Base-by-base conservation (phyloP, 108 stramenopile species). In the Pseudonitzschia multiseries region DNA sequence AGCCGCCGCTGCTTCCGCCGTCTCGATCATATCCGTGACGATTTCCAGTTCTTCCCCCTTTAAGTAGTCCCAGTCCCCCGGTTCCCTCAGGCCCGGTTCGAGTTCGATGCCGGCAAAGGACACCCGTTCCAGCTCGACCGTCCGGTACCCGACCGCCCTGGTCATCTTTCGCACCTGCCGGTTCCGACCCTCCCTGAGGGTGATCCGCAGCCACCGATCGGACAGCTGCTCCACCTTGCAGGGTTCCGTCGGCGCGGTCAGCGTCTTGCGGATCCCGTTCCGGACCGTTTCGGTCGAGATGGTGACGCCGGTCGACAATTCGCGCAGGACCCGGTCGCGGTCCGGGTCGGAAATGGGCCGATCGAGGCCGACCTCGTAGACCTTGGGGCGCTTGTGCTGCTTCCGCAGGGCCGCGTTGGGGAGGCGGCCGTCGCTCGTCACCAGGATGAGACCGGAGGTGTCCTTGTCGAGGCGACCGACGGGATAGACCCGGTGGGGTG, bases 141-240 rank as follows among this genome's bases (percentile, higher is more conserved):
- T 91, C 29, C 22, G 24, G 63, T 83, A 85, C 14, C 88, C 89
- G 0, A 91, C 29, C 14, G 87, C 81, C 54, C 79, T 78, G 82
- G 90, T 81, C 92, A 93, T 93, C 74, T 91, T 91, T 31, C 92
- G 88, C 73, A 93, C 88, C 74, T 93, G 92, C 59, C 90, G 85
- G 78, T 93, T 93, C 42, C 92, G 51, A 20, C 89, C 94, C 71
- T 96, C 94, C 18, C 62, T 40, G n/a, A 33, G 44, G 22, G 67
- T 68, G 0, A 86, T 50, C 52, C 81, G 69, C 26, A 29, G 84
- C 79, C 1, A 17, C 51, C 89, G 86, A n/a, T 78, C 86, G 59
- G 77, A 68, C 0, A 65, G 32, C 0, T 22, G 36, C 70, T 74
- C n/a, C 87, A 90, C 40, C 80, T 84, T 27, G 89, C 74, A 13